These are phyloP conservation scores for Cyathus striatus DNA, from an alignment of 768 basidiomycete genomes.

Conservation along the genomic window DNA sequence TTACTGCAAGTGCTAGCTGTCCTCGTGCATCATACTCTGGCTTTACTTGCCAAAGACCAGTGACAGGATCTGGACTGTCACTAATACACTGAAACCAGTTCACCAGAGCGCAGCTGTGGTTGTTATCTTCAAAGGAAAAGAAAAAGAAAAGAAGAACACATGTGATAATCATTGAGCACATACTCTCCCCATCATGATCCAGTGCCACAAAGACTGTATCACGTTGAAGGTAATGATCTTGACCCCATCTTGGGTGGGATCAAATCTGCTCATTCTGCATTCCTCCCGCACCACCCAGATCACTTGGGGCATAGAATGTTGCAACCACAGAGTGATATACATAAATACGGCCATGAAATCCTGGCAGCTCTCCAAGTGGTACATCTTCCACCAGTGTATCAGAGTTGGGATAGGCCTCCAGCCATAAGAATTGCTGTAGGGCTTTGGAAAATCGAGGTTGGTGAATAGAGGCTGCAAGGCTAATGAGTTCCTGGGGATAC, in stretches of 20 bases:
- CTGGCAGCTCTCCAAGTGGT: background rate
- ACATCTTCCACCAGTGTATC: background rate
- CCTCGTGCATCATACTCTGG: too few relatives aligned
- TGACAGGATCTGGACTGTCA: too few relatives aligned
- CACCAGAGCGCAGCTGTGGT: too few relatives aligned
- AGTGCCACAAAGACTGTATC: slow-evolving; percentile 23
- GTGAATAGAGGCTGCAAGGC: background rate
- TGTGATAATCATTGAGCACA: slow-evolving; percentile 19
- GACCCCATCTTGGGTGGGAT: slow-evolving; percentile 16
- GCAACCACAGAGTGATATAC: slow-evolving; percentile 19
- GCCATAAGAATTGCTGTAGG: background rate
- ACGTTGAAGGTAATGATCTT: slow-evolving; percentile 7
- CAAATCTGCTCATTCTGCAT: slow-evolving; percentile 21
- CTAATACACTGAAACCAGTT: too few relatives aligned
- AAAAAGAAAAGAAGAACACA: slow-evolving; percentile 23
- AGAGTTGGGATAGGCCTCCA: background rate
- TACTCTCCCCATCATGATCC: slow-evolving; percentile 13
- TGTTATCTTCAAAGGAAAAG: too few relatives aligned
- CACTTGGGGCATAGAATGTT: slow-evolving; percentile 21
- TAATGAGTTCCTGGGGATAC: background rate
- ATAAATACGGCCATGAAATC: slow-evolving; percentile 3
- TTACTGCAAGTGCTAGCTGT: too few relatives aligned
- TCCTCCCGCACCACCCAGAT: slow-evolving; percentile 19
- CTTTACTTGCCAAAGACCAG: too few relatives aligned
- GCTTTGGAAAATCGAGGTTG: background rate